phyloP scores from a whole-genome alignment of 495 filamentous ascomycete genomes.

The Trichoderma reesei region DNA sequence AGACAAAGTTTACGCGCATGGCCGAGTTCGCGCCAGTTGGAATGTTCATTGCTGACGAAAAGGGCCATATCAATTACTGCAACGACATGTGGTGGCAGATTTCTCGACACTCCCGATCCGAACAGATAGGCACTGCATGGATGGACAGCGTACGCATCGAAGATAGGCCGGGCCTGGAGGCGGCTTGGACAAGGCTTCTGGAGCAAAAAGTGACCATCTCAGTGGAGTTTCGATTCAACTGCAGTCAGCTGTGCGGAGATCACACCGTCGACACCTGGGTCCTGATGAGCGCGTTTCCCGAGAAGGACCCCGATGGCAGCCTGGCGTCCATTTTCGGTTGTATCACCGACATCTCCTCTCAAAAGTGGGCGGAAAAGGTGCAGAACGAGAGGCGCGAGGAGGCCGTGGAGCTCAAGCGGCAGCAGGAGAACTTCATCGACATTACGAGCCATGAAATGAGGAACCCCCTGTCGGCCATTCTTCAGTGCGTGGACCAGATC shows the following conservation, averaged over 20 bases:
- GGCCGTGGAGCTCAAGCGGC: constrained; percentile 54
- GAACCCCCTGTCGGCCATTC: constrained; percentile 71
- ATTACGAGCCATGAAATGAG: constrained; percentile 84
- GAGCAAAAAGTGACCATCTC: constrained; percentile 45
- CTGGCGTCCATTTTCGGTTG: constrained; percentile 64
- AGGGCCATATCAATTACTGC: constrained; percentile 54
- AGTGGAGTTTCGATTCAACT: constrained; percentile 58
- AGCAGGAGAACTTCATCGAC: constrained; percentile 80
- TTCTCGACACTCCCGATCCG: constrained; percentile 43
- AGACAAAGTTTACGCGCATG: constrained; percentile 66
- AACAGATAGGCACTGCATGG: constrained; percentile 45
- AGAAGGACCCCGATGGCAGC: constrained; percentile 43
- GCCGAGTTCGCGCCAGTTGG: constrained; percentile 64
- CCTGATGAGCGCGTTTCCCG: constrained; percentile 59
- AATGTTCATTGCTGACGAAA: constrained; percentile 58
- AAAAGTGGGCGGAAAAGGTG: constrained; percentile 52
- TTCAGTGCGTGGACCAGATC: constrained; percentile 77
- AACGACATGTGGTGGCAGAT: constrained; percentile 69
- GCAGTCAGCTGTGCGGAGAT: constrained; percentile 45
- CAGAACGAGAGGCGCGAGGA: constrained; percentile 52
- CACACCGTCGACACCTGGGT: constrained; percentile 61
- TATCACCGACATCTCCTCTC: constrained; percentile 46
- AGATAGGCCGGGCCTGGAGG: constrained; percentile 43
- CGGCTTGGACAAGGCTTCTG: constrained; percentile 49
- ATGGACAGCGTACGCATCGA: constrained; percentile 56